Evolutionary conservation across 2,329 filamentous ascomycete species (phyloP), one percentile per base, ranked within the genome.

Genomic region (Stagonosporopsis vannaccii): DNA sequence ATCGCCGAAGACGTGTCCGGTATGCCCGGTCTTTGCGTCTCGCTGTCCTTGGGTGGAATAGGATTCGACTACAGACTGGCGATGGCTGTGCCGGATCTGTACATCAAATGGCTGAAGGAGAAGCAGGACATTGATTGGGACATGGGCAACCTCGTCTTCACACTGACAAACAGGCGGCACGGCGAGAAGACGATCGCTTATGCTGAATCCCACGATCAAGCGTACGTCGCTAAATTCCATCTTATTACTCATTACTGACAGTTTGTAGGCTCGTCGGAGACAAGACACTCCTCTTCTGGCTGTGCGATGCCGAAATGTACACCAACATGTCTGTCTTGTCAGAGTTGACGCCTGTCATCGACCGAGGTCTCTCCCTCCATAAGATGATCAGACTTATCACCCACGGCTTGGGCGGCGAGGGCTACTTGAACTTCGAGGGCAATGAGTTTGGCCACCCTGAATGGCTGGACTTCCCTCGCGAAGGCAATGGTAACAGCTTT

Each of bases 391-490:
- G 95, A 13, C 86, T 99, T 15, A 81, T 99, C 61, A 98, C 95
- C 1, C 94, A 99, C 74, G 86, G 84, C 37, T 85, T 99, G 15
- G 95, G 95, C 56, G 95, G 95, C 51, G 95, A 99, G 78, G 95
- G 94, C 35, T 99, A 97, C 73, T 89, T 99, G 49, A 99, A 98
- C 80, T 99, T 99, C 68, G 93, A 97, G 79, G 95, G 95, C 59
- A 99, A 99, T 77, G 95, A 99, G 77, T 99, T 99, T 71, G 95
- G 95, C 0, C 95, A 99, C 74, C 95, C 95, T 0, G 95, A 99
- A 78, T 99, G 95, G 95, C 90, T 99, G 35, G 95, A 99, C 76
- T 99, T 99, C 78, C 95, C 95, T 4, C 90, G 95, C 47, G 92
- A 89, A 70, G 95, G 95, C 56, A 97, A 97, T 79, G 80, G 88